A percentile compares a stretch with the other conserved stretches of the same genome.
Evolutionary conservation across 2,329 filamentous ascomycete species (phyloP).

Genomic region (Xylariales sp.): DNA sequence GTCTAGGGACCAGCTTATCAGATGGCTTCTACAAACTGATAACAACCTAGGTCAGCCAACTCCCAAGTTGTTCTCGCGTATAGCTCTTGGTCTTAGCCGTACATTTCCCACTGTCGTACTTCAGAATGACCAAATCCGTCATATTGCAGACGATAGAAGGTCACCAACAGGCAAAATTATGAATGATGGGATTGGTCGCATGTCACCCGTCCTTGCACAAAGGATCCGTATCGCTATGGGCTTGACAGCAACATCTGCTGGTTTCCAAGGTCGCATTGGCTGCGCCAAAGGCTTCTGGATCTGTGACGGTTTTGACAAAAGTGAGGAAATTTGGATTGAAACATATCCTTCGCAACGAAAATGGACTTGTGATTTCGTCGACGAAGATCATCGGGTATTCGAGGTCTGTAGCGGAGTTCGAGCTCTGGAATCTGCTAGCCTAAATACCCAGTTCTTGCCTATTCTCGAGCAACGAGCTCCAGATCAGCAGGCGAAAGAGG

Average conservation of each 20-base stretch:
- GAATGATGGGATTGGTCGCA: conserved; percentile 63
- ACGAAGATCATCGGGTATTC: conserved; percentile 54
- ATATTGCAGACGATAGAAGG: conserved; percentile 30
- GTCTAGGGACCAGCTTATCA: conserved; percentile 38
- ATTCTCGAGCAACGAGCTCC: conserved; percentile 59
- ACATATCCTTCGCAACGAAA: conserved; percentile 65
- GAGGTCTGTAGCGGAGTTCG: conserved; percentile 53
- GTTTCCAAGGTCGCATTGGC: conserved; percentile 65
- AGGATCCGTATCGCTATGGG: conserved; percentile 47
- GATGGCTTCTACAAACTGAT: conserved; percentile 46
- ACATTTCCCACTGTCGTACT: conserved; percentile 44
- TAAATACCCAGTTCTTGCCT: conserved; percentile 66
- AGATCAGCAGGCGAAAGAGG: conserved; percentile 18
- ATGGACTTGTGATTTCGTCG: conserved; percentile 49
- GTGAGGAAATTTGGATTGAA: conserved; percentile 57
- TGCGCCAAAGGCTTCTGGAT: conserved; percentile 76
- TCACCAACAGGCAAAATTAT: conserved; percentile 44
- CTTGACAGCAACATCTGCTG: conserved; percentile 52
- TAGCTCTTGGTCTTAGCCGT: conserved; percentile 49
- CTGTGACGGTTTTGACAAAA: conserved; percentile 45
- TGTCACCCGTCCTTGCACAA: conserved; percentile 56
- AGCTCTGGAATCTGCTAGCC: conserved; percentile 43
- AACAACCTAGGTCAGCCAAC: conserved; percentile 41
- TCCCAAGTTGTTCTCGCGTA: conserved; percentile 55
- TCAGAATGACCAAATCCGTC: conserved; percentile 39